phyloP scores from a whole-genome alignment of 257 asterid species.

The Primulina tabacum region DNA sequence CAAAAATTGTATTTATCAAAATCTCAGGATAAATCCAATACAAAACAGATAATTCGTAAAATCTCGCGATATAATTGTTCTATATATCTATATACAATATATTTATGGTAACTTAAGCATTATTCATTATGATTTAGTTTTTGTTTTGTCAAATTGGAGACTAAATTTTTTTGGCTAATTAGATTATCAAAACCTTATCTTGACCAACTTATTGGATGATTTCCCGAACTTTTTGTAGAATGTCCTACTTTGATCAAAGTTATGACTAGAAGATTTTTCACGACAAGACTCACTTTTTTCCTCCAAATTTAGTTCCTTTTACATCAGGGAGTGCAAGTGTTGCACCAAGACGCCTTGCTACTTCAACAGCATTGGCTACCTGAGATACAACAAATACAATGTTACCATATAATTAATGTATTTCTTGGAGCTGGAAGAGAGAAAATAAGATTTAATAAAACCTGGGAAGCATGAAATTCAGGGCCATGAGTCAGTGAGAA shows the following conservation, averaged over 20 bases:
- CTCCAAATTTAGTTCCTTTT: slow-evolving; percentile 29
- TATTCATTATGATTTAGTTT: too few species aligned
- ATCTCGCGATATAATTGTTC: too few species aligned
- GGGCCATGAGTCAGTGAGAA: slow-evolving; percentile 49
- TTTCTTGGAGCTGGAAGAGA: not conserved
- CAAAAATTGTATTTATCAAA: too few species aligned
- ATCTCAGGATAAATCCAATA: too few species aligned
- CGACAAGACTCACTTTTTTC: slow-evolving; percentile 33
- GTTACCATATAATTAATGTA: not conserved
- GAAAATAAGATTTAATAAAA: slow-evolving; percentile 11
- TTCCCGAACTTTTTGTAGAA: not conserved
- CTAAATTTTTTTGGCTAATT: too few species aligned
- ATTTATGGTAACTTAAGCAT: too few species aligned
- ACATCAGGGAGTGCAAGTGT: slow-evolving; percentile 58
- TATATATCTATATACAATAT: too few species aligned
- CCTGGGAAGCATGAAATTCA: slow-evolving; percentile 66
- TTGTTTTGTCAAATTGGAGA: too few species aligned
- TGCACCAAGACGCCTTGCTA: slow-evolving; percentile 63
- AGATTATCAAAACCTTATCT: too few species aligned
- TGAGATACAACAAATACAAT: slow-evolving; percentile 19
- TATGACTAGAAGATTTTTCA: not conserved
- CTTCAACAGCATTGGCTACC: slow-evolving; percentile 56
- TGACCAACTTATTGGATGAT: not conserved
- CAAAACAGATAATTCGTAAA: too few species aligned
- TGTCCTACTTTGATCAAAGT: too few species aligned